Evolutionary conservation across 129 eudicot species (phyloP), one percentile per base, ranked within the genome.

Genomic region (Flaveria sonorensis): DNA sequence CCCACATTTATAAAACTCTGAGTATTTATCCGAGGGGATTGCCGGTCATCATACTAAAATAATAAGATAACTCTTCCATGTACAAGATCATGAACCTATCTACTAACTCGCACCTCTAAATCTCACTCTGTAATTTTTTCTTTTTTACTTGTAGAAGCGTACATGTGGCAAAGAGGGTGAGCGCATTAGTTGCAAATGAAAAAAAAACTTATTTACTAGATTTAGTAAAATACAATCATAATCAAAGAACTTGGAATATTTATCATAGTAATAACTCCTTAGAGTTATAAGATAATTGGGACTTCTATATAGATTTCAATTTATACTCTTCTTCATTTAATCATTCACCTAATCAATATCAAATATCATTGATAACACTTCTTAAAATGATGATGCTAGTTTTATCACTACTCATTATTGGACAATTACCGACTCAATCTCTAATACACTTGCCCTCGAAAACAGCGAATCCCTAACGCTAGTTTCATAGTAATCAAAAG

Each of bases 101-200:
- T 57, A 6, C 50, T 40, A 64, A 75, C 51, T 48, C 64, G 18
- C 48, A 8, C 46, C 3, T 26, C 23, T 18, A 14, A 70, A 57
- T 70, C 70, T 26, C 16, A 59, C 23, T 57, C 60, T 57, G 28
- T 36, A 70, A 1, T 0, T 0, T 57, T 57, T 24, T 39, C 55
- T 57, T 61, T 61, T 60, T 23, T 69, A 10, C 53, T 48, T 7
- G 14, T 46, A 1, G 14, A 2, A 46, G 14, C 1, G 14, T 46
- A 9, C n/a, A 13, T 2, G 21, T 16, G 32, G n/a, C 47, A 71
- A 43, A 56, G n/a, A 68, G 43, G 68, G 75, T 56, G 59, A 43
- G 50, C 57, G 75, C 36, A 77, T 56, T 69, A 61, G 9, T 56
- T 68, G 51, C 70, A 68, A 78, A 57, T 23, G 18, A 53, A 39